These are phyloP conservation scores for Colletotrichum truncatum DNA, from an alignment of 2,329 filamentous ascomycete species.

Conservation along the genomic window DNA sequence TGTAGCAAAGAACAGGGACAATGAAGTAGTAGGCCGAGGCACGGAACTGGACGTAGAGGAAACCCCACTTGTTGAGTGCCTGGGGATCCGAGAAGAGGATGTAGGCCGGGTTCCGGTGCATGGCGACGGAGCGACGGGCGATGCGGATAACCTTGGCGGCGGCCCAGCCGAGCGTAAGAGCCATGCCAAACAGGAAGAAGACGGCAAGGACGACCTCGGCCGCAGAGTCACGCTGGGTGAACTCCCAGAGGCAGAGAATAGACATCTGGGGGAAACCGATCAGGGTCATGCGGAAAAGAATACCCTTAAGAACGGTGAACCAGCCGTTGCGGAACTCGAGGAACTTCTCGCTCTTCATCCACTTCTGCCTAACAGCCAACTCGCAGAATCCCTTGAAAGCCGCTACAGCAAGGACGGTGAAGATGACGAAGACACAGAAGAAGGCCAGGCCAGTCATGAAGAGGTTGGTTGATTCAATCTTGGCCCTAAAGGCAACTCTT, in stretches of 20 bases:
- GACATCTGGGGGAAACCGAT: conserved; percentile 93
- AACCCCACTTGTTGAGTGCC: conserved; percentile 96
- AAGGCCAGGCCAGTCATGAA: conserved; percentile 93
- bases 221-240: conserved; percentile 84
- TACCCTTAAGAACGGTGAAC: conserved; percentile 92
- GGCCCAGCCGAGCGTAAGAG: conserved; percentile 83
- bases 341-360: conserved; percentile 88
- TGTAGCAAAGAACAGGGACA: conserved; percentile 79
- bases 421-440: conserved; percentile 83
- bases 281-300: conserved; percentile 88
- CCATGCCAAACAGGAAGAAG: conserved; percentile 87
- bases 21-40: conserved; percentile 97
- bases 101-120: conserved; percentile 97
- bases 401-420: conserved; percentile 77
- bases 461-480: conserved; percentile 89
- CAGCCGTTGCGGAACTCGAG: conserved; percentile 94
- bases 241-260: conserved; percentile 92
- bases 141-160: conserved; percentile 90
- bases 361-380: conserved; percentile 75
- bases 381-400: conserved; percentile 87
- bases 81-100: conserved; percentile 97
- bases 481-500: conserved; percentile 85
- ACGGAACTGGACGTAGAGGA: conserved; percentile 96
- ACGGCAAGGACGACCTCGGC: conserved; percentile 88
- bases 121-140: conserved; percentile 84